These are phyloP conservation scores for Candida lessepsii DNA, from an alignment of 805 yeast genomes.

Conservation along the genomic window DNA sequence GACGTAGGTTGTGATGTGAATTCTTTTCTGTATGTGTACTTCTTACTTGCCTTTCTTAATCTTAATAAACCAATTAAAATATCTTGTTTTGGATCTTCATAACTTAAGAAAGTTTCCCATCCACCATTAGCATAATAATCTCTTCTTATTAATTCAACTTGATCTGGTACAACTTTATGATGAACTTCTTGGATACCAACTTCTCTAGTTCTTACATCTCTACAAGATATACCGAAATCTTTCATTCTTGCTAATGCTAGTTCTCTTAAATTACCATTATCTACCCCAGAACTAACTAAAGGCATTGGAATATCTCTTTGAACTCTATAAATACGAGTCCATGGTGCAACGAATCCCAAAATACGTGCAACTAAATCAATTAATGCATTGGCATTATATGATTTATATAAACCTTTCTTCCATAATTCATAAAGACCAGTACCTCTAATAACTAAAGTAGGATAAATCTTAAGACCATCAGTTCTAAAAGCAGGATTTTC, in stretches of 20 bases:
- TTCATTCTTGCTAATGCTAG: constrained; percentile 96
- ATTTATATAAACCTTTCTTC: constrained; percentile 93
- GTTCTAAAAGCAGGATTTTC: constrained; percentile 97
- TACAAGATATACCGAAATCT: constrained; percentile 92
- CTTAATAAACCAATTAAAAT: constrained; percentile 89
- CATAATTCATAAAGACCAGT: constrained; percentile 96
- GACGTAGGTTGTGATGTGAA: constrained; percentile 82
- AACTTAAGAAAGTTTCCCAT: constrained; percentile 95
- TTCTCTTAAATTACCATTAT: constrained; percentile 94
- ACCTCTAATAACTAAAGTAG: constrained; percentile 94
- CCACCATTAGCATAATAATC: constrained; percentile 98
- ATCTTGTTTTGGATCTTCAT: constrained; percentile 96
- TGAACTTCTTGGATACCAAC: constrained; percentile 99
- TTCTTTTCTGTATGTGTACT: constrained; percentile 88
- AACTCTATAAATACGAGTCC: constrained; percentile 98
- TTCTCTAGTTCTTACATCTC: constrained; percentile 96
- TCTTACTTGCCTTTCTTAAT: constrained; percentile 82
- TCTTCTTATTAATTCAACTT: constrained; percentile 90
- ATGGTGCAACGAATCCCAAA: constrained; percentile 94
- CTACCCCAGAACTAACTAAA: constrained; percentile 94
- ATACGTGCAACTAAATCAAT: constrained; percentile 95
- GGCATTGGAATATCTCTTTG: constrained; percentile 99
- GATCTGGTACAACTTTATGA: constrained; percentile 94
- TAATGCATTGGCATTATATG: constrained; percentile 91
- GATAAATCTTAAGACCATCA: constrained; percentile 93